phyloP scores from a whole-genome alignment of 345 rosid species.

The Carallia brachiata region DNA sequence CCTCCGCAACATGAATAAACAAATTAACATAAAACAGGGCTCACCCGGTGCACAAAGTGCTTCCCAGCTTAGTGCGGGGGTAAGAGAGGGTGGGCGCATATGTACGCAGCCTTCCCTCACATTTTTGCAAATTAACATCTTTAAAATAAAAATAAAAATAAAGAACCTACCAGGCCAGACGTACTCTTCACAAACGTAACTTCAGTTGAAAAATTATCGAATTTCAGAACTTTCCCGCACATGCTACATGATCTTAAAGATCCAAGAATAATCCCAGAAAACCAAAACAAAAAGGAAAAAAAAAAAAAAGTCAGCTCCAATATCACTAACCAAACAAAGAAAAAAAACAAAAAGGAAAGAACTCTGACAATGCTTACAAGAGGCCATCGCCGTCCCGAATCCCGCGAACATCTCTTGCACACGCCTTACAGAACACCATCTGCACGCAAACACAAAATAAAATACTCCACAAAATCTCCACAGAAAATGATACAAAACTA shows the following conservation, averaged over 20 bases:
- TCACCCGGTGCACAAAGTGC: no score
- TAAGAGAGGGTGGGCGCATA: no score
- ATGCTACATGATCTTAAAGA: conserved; percentile 24
- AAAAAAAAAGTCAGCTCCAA: no score
- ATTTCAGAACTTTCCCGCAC: conserved; percentile 27
- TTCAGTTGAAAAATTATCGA: conserved; percentile 25
- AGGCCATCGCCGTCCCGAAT: conserved; percentile 16
- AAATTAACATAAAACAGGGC: no score
- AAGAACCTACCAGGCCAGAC: conserved; percentile 14
- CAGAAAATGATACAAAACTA: no score
- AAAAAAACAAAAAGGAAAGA: background rate
- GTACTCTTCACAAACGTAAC: conserved; percentile 21
- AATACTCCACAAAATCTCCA: no score
- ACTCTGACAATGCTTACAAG: background rate
- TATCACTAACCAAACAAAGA: background rate
- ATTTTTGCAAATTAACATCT: no score
- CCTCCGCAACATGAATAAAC: no score
- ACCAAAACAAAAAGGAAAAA: background rate
- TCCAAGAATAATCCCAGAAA: background rate
- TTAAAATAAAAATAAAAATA: no score
- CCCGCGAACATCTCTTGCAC: conserved; percentile 8
- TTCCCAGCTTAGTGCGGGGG: no score
- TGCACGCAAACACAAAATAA: no score
- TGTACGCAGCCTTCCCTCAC: no score
- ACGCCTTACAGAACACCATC: conserved; percentile 16